A percentile compares a stretch with the other conserved stretches of the same genome.
These are phyloP conservation scores for Hymenoscyphus fructigenus DNA, from an alignment of 2,329 filamentous ascomycete species.

Conservation along the genomic window DNA sequence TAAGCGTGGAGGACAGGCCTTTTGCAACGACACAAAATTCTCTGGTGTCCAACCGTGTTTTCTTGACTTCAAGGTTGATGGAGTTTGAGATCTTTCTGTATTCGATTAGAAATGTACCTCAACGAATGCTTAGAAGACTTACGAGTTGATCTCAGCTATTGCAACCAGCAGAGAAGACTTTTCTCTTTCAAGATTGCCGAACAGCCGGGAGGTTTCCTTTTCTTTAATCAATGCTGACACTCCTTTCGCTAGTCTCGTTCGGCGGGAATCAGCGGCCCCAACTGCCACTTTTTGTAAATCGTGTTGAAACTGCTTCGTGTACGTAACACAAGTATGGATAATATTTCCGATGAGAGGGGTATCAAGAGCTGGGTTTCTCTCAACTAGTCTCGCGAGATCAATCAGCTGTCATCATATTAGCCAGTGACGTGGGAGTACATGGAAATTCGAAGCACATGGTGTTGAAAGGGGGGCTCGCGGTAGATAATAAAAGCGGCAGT, in stretches of 20 bases:
- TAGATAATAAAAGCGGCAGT: no score
- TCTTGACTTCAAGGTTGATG: neutral
- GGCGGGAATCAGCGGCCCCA: neutral
- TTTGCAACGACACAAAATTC: neutral
- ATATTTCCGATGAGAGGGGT: neutral
- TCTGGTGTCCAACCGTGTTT: neutral
- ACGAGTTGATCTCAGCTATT: conserved; percentile 4
- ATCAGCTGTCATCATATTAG: conserved; percentile 2
- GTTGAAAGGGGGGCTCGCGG: neutral
- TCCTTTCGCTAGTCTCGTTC: neutral
- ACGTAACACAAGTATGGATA: neutral
- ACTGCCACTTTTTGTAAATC: neutral
- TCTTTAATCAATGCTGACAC: neutral
- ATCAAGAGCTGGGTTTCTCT: neutral
- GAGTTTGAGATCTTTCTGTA: neutral
- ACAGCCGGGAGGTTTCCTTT: neutral
- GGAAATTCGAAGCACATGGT: neutral
- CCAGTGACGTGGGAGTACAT: conserved; percentile 1
- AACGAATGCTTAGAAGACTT: neutral
- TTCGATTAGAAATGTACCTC: neutral
- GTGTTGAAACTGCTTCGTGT: neutral
- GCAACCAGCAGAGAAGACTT: neutral
- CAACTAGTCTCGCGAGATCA: neutral
- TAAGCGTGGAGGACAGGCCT: neutral
- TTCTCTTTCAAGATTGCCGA: conserved; percentile 3